Percentiles rank a stretch among this genome's conserved stretches.
phyloP scores from a whole-genome alignment of 345 rosid species.

The Camelina neglecta region DNA sequence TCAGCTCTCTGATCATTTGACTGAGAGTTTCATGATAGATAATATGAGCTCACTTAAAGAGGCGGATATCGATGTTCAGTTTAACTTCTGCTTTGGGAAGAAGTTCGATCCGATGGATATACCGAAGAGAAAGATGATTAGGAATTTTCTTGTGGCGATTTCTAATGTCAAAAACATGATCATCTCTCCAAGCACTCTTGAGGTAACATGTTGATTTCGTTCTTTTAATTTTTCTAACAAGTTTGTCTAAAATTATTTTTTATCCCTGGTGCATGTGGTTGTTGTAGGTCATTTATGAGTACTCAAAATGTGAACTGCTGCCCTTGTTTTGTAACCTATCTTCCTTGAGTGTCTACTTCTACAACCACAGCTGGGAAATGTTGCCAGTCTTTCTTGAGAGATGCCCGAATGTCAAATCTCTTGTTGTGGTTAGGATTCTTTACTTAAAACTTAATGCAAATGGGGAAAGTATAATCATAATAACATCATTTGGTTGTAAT shows the following conservation, averaged over 20 bases:
- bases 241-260: neutral
- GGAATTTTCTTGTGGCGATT: neutral
- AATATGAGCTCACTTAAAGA: neutral
- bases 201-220: neutral
- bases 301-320: neutral
- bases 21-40: neutral
- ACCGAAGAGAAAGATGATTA: neutral
- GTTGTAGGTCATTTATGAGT: neutral
- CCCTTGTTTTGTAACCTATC: neutral
- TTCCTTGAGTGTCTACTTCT: neutral
- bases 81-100: neutral
- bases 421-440: neutral
- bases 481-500: neutral
- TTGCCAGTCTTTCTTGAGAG: neutral
- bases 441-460: neutral
- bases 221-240: too few relatives aligned
- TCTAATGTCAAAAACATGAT: neutral
- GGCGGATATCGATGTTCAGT: neutral
- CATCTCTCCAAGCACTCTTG: neutral
- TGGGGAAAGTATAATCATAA: too few relatives aligned
- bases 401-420: neutral
- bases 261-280: too few relatives aligned
- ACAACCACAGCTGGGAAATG: neutral
- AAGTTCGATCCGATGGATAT: neutral
- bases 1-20: neutral